Evolutionary conservation across 2,329 filamentous ascomycete genomes (phyloP).

Genomic region (Curvularia lunata): DNA sequence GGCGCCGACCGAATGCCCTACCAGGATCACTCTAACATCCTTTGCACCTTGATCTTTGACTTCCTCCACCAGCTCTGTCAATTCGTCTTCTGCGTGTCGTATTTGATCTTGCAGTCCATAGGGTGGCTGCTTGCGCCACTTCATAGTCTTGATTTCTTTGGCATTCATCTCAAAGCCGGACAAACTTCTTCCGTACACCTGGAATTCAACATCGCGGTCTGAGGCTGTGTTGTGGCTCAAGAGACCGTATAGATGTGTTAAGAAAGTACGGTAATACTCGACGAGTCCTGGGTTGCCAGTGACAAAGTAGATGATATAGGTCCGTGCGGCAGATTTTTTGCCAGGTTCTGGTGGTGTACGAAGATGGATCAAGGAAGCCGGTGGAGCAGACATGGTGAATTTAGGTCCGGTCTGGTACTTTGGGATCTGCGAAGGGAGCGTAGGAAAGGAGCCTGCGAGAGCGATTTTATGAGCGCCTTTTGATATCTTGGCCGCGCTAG

Average conservation of each 20-base stretch:
- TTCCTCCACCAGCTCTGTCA: conserved; percentile 50
- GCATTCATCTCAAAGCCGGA: conserved; percentile 52
- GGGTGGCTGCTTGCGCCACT: conserved; percentile 37
- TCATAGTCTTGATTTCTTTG: conserved; percentile 28
- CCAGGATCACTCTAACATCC: conserved; percentile 47
- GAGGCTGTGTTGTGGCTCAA: conserved; percentile 52
- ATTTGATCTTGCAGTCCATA: conserved; percentile 60
- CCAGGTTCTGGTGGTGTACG: conserved; percentile 27
- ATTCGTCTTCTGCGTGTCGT: conserved; percentile 51
- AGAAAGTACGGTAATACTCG: conserved; percentile 73
- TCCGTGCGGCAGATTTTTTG: conserved; percentile 28
- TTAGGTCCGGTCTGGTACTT: neutral
- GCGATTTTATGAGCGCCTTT: conserved; percentile 17
- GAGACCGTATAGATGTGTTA: conserved; percentile 62
- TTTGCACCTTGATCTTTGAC: conserved; percentile 24
- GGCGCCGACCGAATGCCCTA: conserved; percentile 57
- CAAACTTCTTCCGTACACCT: conserved; percentile 52
- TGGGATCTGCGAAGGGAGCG: neutral
- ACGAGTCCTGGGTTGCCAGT: conserved; percentile 79
- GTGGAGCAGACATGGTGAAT: conserved; percentile 19
- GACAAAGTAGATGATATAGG: conserved; percentile 71
- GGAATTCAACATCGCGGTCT: conserved; percentile 31
- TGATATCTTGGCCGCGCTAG: conserved; percentile 23
- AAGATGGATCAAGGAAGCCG: conserved; percentile 35
- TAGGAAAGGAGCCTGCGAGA: conserved; percentile 5